Evolutionary conservation across 2,329 filamentous ascomycete genomes (phyloP).

Genomic region (Colletotrichum horii): DNA sequence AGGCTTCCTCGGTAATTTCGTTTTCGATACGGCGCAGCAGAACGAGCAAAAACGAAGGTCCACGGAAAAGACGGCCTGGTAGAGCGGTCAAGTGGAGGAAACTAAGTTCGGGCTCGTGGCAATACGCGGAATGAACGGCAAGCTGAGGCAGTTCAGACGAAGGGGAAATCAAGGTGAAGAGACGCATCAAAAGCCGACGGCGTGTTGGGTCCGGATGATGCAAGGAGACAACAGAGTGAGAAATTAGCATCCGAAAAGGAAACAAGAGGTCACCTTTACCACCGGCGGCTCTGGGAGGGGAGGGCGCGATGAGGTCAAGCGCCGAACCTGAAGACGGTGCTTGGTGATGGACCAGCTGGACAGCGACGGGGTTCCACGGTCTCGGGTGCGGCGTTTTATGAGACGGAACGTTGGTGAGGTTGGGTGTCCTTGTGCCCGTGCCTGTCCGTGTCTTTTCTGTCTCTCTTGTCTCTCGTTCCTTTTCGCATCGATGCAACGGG

Average conservation of each 20-base stretch:
- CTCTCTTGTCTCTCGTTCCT: not conserved
- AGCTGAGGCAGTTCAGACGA: not conserved
- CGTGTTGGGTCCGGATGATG: not conserved
- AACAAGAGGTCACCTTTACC: not conserved
- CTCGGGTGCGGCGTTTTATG: conserved; percentile 13
- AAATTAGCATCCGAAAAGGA: not conserved
- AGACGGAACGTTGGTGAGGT: not conserved
- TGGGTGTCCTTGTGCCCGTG: not conserved
- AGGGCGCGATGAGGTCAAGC: conserved; percentile 6
- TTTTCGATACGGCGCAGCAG: not conserved
- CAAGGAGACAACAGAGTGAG: not conserved
- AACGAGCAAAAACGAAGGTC: not conserved
- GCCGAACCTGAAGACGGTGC: not conserved
- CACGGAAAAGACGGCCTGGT: not conserved
- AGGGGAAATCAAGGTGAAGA: not conserved
- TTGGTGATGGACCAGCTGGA: not conserved
- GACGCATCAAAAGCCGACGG: not conserved
- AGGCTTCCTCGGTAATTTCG: not conserved
- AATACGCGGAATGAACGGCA: not conserved
- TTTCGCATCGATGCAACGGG: not conserved
- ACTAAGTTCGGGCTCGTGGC: not conserved
- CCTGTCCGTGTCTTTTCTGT: not conserved
- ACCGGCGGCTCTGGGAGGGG: not conserved
- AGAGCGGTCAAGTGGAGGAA: not conserved
- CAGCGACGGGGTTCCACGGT: not conserved